A percentile compares a stretch with the other conserved stretches of the same genome.
These are phyloP conservation scores for Saccharomycodes ludwigii DNA, from an alignment of 805 yeast species.

Conservation along the genomic window DNA sequence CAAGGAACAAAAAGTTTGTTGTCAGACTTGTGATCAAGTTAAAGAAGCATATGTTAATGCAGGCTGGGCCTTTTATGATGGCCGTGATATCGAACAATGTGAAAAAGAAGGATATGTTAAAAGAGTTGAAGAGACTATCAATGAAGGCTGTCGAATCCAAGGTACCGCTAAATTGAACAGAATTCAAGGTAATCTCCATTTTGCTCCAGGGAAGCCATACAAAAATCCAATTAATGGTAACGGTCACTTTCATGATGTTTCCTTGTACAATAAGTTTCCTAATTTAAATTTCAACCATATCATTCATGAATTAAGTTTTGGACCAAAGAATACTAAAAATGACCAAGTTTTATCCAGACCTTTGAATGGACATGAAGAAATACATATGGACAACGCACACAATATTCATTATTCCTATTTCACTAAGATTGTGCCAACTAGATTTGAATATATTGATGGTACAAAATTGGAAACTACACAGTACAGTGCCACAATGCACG, in stretches of 20 bases:
- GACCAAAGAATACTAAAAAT: slow-evolving; percentile 27
- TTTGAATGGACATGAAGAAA: slow-evolving; percentile 38
- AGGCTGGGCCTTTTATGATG: slow-evolving; percentile 88
- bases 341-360: slow-evolving; percentile 46
- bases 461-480: slow-evolving; percentile 62
- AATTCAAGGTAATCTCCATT: slow-evolving; percentile 83
- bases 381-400: slow-evolving; percentile 33
- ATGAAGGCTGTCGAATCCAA: slow-evolving; percentile 80
- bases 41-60: slow-evolving; percentile 61
- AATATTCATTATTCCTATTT: slow-evolving; percentile 62
- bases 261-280: slow-evolving; percentile 48
- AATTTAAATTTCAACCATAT: slow-evolving; percentile 66
- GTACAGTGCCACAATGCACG: slow-evolving; percentile 79
- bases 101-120: slow-evolving; percentile 75
- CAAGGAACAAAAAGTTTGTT: slow-evolving; percentile 42
- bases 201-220: slow-evolving; percentile 86
- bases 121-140: slow-evolving; percentile 41
- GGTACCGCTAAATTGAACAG: slow-evolving; percentile 75
- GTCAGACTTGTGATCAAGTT: slow-evolving; percentile 78
- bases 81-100: slow-evolving; percentile 79
- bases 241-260: slow-evolving; percentile 74
- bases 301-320: slow-evolving; percentile 76
- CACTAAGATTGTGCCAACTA: slow-evolving; percentile 80
- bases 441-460: slow-evolving; percentile 58
- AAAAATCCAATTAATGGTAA: slow-evolving; percentile 28